phyloP scores from a whole-genome alignment of 1,139 yeast genomes.

The Saccharomycopsis hybrid region DNA sequence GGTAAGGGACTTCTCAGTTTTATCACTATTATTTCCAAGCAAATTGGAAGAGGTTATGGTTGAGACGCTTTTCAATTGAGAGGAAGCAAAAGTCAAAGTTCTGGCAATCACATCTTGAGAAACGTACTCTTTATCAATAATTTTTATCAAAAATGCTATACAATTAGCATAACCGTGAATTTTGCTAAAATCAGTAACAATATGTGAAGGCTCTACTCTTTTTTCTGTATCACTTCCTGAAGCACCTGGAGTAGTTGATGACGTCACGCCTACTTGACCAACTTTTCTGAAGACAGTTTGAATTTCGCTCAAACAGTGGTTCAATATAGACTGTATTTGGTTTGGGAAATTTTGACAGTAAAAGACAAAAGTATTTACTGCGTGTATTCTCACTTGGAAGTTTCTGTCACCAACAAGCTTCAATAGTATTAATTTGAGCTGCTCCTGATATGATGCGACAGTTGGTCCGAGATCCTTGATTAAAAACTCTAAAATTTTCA shows the following conservation, averaged over 20 bases:
- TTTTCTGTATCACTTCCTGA: too few species aligned
- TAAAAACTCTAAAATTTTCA: constrained; percentile 17
- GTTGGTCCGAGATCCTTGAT: constrained; percentile 19
- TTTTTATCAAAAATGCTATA: constrained; percentile 33
- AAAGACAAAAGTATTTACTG: constrained; percentile 15
- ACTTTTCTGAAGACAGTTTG: constrained; percentile 23
- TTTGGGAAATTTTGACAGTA: constrained; percentile 17
- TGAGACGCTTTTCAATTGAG: constrained; percentile 30
- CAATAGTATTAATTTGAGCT: constrained; percentile 10
- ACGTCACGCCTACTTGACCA: too few species aligned
- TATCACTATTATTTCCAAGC: constrained; percentile 1
- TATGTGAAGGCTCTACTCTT: constrained; percentile 29
- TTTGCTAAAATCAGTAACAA: constrained; percentile 31
- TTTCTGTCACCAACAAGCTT: constrained; percentile 15
- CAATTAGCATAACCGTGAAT: constrained; percentile 37
- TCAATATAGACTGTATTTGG: constrained; percentile 15
- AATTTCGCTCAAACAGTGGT: constrained; percentile 19
- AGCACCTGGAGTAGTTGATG: constrained; percentile 29
- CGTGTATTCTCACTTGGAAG: constrained; percentile 15
- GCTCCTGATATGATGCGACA: constrained; percentile 11
- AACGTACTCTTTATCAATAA: constrained; percentile 32
- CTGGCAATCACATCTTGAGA: constrained; percentile 32
- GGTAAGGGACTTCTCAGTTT: constrained; percentile 4
- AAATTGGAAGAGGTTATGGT: constrained; percentile 22
- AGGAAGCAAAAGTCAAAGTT: constrained; percentile 30